Evolutionary conservation across 2,329 filamentous ascomycete genomes (phyloP).

Genomic region (Thielaviopsis populi): DNA sequence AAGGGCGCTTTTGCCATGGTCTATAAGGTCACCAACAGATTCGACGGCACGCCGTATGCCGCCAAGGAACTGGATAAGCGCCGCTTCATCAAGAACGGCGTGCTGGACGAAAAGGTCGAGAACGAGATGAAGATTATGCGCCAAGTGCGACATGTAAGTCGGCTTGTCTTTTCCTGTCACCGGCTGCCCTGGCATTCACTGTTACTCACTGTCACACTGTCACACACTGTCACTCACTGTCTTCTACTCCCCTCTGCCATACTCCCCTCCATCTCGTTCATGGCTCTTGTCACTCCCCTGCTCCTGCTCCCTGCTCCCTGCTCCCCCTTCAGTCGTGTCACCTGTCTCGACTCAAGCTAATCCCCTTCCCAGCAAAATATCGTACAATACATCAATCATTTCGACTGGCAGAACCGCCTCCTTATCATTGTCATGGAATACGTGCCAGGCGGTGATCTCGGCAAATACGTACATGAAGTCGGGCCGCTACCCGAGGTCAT

Average conservation of each 20-base stretch:
- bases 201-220: no score
- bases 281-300: background rate
- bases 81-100: constrained; percentile 81
- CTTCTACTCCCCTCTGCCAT: constrained; percentile 10
- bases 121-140: constrained; percentile 98
- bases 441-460: constrained; percentile 68
- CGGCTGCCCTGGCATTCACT: no score
- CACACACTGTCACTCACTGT: no score
- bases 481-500: constrained; percentile 50
- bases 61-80: constrained; percentile 93
- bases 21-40: constrained; percentile 76
- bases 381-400: constrained; percentile 78
- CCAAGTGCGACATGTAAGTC: constrained; percentile 59
- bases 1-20: constrained; percentile 93
- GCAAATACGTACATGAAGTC: constrained; percentile 49
- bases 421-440: constrained; percentile 98
- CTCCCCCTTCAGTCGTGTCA: constrained; percentile 10
- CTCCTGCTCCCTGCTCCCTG: constrained; percentile 4
- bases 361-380: constrained; percentile 46
- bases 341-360: constrained; percentile 12
- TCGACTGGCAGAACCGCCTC: constrained; percentile 64
- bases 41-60: constrained; percentile 68
- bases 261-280: background rate
- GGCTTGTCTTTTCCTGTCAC: background rate
- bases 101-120: constrained; percentile 79